A percentile compares a stretch with the other conserved stretches of the same genome.
phyloP scores from a whole-genome alignment of 306 rosid species.

The Rosa multiflora region DNA sequence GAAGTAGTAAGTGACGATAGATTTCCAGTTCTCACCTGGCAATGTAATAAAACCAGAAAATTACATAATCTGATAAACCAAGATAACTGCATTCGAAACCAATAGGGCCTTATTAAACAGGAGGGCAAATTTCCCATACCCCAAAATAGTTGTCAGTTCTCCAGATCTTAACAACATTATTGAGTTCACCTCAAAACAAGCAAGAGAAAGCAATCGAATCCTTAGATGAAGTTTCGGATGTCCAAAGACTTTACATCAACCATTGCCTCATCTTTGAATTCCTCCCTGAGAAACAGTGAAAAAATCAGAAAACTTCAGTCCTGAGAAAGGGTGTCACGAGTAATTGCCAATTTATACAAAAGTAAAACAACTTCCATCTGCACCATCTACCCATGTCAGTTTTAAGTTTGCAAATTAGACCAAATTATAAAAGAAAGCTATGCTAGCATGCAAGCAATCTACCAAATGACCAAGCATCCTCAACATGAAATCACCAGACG shows the following conservation, averaged over 20 bases:
- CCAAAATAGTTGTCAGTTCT: constrained; percentile 28
- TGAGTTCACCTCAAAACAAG: constrained; percentile 24
- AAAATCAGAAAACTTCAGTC: constrained; percentile 1
- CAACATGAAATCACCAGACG: background rate
- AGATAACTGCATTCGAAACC: constrained; percentile 35
- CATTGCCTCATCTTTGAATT: constrained; percentile 78
- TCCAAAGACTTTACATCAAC: constrained; percentile 75
- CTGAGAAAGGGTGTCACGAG: background rate
- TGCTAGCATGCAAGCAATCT: background rate
- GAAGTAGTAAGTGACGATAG: constrained; percentile 20
- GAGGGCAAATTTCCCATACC: constrained; percentile 34
- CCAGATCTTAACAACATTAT: constrained; percentile 34
- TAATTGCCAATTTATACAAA: background rate
- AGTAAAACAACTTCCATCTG: background rate
- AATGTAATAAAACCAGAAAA: constrained; percentile 17
- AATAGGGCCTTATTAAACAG: constrained; percentile 60
- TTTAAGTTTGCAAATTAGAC: background rate
- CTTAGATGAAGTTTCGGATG: constrained; percentile 77
- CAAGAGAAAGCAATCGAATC: constrained; percentile 1
- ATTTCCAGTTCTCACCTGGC: constrained; percentile 24
- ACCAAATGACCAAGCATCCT: background rate
- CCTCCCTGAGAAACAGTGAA: constrained; percentile 68
- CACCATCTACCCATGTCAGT: background rate
- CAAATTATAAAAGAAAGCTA: background rate
- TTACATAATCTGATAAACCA: constrained; percentile 30